Evolutionary conservation across 2,329 filamentous ascomycete genomes (phyloP).

Genomic region (Arthrobotrys conoides): DNA sequence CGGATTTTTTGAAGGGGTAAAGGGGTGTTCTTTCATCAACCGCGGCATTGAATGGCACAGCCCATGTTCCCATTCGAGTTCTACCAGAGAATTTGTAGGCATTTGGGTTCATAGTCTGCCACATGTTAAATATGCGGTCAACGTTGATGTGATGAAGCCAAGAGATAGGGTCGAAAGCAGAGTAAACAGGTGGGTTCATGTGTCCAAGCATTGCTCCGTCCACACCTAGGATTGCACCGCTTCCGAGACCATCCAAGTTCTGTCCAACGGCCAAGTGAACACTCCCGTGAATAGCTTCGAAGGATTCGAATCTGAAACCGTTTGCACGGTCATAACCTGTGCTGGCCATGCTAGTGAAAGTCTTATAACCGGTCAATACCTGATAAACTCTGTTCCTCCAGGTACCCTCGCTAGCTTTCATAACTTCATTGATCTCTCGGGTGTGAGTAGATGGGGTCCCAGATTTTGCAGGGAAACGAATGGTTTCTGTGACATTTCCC

Average conservation of each 20-base stretch:
- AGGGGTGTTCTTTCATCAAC: constrained; percentile 62
- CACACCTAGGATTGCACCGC: not conserved
- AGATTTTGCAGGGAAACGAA: constrained; percentile 14
- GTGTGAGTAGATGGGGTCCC: not conserved
- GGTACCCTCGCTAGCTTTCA: constrained; percentile 27
- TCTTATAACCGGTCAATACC: constrained; percentile 77
- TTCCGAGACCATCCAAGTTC: constrained; percentile 9
- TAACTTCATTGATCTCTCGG: constrained; percentile 12
- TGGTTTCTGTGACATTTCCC: constrained; percentile 31
- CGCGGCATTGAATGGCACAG: constrained; percentile 12
- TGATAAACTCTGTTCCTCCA: constrained; percentile 74
- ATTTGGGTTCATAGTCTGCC: constrained; percentile 72
- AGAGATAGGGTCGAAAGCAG: constrained; percentile 77
- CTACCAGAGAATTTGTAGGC: constrained; percentile 17
- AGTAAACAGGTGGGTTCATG: constrained; percentile 76
- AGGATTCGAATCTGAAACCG: constrained; percentile 21
- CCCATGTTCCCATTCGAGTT: constrained; percentile 23
- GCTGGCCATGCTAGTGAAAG: constrained; percentile 70
- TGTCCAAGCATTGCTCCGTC: constrained; percentile 12
- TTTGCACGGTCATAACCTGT: constrained; percentile 15
- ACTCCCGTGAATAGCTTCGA: constrained; percentile 37
- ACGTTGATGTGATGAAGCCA: constrained; percentile 78
- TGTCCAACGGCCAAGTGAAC: constrained; percentile 36
- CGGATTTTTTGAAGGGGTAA: constrained; percentile 61
- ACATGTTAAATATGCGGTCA: constrained; percentile 81